Conservation (phyloP, 2,329 filamentous ascomycete species). For the Hysterium pulicare region DNA sequence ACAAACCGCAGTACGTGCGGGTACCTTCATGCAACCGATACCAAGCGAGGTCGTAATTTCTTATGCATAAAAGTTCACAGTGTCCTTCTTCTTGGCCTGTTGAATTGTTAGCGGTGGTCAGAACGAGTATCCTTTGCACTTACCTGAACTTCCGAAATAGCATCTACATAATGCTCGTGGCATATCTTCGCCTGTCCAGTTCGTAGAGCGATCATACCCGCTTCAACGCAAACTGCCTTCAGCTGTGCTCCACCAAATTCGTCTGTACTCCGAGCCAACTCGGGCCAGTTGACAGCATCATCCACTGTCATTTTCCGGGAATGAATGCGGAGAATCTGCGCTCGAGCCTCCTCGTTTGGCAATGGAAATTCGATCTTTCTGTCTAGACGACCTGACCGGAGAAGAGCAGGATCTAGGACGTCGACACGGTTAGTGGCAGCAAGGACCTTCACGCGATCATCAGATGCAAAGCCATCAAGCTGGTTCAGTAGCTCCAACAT, state of each 20-base stretch:
- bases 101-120: background rate
- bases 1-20: constrained; percentile 22
- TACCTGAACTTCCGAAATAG: constrained; percentile 88
- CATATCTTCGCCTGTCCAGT: constrained; percentile 94
- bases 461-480: constrained; percentile 94
- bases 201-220: constrained; percentile 96
- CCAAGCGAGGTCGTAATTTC: constrained; percentile 9
- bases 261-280: constrained; percentile 92
- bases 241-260: constrained; percentile 97
- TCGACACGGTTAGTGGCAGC: constrained; percentile 94
- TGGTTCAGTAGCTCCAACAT: constrained; percentile 99
- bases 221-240: constrained; percentile 98
- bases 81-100: constrained; percentile 82
- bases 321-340: constrained; percentile 96
- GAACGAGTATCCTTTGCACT: constrained; percentile 5
- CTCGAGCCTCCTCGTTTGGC: constrained; percentile 94
- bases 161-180: constrained; percentile 98
- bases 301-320: constrained; percentile 98
- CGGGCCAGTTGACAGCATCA: constrained; percentile 88
- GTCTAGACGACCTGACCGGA: constrained; percentile 88
- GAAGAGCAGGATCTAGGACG: constrained; percentile 84
- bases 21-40: constrained; percentile 21
- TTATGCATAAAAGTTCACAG: constrained; percentile 45
- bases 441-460: constrained; percentile 94
- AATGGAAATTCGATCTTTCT: constrained; percentile 98